Evolutionary conservation across 805 yeast species (phyloP).

Genomic region (Cyberlindnera maritima): DNA sequence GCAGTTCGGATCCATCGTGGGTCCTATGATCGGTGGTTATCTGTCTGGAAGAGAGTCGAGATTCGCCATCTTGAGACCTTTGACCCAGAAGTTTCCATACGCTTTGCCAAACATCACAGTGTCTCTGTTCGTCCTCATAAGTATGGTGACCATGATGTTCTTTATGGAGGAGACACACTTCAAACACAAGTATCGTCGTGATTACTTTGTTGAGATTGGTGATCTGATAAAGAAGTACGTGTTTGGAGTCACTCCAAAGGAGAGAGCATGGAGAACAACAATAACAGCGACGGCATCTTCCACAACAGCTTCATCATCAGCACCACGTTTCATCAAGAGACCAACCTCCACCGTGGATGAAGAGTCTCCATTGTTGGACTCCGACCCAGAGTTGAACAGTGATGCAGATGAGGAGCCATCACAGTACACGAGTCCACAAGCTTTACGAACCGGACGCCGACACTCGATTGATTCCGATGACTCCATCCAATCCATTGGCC

Average conservation of each 20-base stretch:
- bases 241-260: slow-evolving; percentile 21
- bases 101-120: slow-evolving; percentile 52
- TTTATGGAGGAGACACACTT: slow-evolving; percentile 55
- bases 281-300: no score
- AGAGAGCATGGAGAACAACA: slow-evolving; percentile 29
- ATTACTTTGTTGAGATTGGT: slow-evolving; percentile 45
- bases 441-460: neutral
- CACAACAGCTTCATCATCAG: no score
- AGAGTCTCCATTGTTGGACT: slow-evolving; percentile 9
- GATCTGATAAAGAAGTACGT: slow-evolving; percentile 29
- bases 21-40: slow-evolving; percentile 57
- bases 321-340: neutral
- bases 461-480: slow-evolving; percentile 15
- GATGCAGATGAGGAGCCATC: slow-evolving; percentile 2
- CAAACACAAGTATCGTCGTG: slow-evolving; percentile 35
- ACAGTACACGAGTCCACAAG: neutral
- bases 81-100: slow-evolving; percentile 43
- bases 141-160: slow-evolving; percentile 39
- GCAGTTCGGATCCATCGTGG: slow-evolving; percentile 59
- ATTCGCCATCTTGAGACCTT: slow-evolving; percentile 25
- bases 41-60: slow-evolving; percentile 38
- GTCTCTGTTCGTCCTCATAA: slow-evolving; percentile 33
- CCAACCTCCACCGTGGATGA: slow-evolving; percentile 9
- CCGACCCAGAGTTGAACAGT: slow-evolving; percentile 1
- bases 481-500: slow-evolving; percentile 27